These are phyloP conservation scores for Triticum urartu DNA, from an alignment of 176 grass and related monocot species.

Conservation along the genomic window DNA sequence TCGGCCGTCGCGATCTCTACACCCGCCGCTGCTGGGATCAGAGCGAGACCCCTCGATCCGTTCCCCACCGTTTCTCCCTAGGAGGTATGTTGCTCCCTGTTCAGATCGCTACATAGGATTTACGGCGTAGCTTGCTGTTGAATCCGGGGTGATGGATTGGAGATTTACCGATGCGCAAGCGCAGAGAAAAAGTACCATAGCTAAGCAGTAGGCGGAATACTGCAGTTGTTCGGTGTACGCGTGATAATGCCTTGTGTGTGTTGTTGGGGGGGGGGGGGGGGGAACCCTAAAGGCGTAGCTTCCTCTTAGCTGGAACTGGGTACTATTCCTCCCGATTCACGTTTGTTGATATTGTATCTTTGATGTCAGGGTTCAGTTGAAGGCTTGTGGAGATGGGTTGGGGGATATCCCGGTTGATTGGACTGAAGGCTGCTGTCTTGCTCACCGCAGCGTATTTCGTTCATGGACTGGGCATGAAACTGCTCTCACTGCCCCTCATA, in stretches of 20 bases:
- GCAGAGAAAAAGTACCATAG: neutral
- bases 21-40: neutral
- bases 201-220: neutral
- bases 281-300: neutral
- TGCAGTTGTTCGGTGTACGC: neutral
- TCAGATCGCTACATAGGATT: neutral
- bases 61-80: neutral
- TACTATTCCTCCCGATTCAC: neutral
- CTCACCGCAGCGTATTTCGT: constrained; percentile 46
- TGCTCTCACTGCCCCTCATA: constrained; percentile 57
- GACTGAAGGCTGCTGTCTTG: constrained; percentile 52
- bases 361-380: constrained; percentile 36
- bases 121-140: neutral
- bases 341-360: constrained; percentile 18
- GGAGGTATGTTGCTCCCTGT: neutral
- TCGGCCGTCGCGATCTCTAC: neutral
- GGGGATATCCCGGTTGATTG: constrained; percentile 83
- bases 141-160: neutral
- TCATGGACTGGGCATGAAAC: constrained; percentile 42
- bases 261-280: too few species aligned
- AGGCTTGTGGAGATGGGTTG: constrained; percentile 40
- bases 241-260: neutral
- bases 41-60: neutral
- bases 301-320: neutral
- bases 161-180: neutral